Base-by-base conservation (phyloP, 1,284 basidiomycete genomes). In the Naganishia liquefaciens region DNA sequence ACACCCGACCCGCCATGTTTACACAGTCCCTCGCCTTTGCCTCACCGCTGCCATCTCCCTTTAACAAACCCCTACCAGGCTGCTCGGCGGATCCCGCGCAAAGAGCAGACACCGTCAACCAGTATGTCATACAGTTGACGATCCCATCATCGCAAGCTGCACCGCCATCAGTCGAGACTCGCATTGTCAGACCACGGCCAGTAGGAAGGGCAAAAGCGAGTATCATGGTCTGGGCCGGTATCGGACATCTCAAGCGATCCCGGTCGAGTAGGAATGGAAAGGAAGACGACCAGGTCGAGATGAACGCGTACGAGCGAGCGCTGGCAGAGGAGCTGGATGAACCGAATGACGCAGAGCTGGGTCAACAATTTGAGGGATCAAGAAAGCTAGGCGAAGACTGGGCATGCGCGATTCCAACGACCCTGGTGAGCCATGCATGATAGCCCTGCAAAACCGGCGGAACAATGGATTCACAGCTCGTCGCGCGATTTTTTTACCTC, bases 111-210 rank as follows among this genome's bases (percentile, higher is more conserved):
- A 37, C 33, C 13, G 13, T 37, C 33, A 39, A 44, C 17, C 60
- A 62, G 33, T 62, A 52, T 30, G 42, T 62, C 27, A 62, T 62
- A 2, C 51, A 62, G 15, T 27, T 62, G 15, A 52, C 60, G 11
- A 53, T 62, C 43, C 51, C 60, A 7, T 50, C 51, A 25, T 62
- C 43, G 17, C 15, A 37, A 13, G 33, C 33, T 9, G 33, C 33
- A 3, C 2, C 33, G 13, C 33, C 33, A 37, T 37, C 6, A 37
- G 33, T 37, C 33, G 33, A 37, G 2, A 37, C 23, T 5, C n/a
- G 15, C 21, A 23, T n/a, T 23, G 19, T 37, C 9, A 25, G 21
- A 47, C 27, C 11, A 21, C 7, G 44, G 21, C 10, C 27, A 27
- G 6, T 2, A 21, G 40, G 40, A 60, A 25, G 6, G 15, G 46